Evolutionary conservation across 176 grass and related monocot genomes (phyloP).

Genomic region (Carex scoparia): DNA sequence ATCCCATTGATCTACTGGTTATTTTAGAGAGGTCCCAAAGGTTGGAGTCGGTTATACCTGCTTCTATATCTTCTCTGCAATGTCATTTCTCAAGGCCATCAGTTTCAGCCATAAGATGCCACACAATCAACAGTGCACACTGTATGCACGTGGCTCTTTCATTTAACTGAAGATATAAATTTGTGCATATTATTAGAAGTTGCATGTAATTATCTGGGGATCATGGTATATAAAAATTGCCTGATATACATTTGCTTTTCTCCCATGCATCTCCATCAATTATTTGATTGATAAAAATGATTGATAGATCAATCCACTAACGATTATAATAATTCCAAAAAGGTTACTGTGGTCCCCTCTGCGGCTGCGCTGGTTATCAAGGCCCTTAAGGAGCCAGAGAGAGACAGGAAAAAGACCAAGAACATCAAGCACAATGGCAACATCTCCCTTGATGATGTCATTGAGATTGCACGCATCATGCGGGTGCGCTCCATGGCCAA

Average conservation of each 20-base stretch:
- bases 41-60: too few species aligned
- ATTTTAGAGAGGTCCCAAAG: too few species aligned
- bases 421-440: slow-evolving; percentile 73
- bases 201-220: neutral
- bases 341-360: slow-evolving; percentile 54
- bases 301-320: neutral
- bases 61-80: neutral
- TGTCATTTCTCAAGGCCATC: neutral
- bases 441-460: slow-evolving; percentile 63
- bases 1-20: too few species aligned
- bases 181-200: neutral
- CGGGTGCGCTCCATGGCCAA: slow-evolving; percentile 60
- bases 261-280: neutral
- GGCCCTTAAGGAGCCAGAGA: slow-evolving; percentile 67
- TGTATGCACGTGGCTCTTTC: neutral
- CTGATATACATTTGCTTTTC: neutral
- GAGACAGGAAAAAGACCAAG: slow-evolving; percentile 69
- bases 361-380: slow-evolving; percentile 75
- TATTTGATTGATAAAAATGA: neutral
- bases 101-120: neutral
- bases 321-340: neutral
- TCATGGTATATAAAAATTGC: neutral
- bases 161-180: neutral
- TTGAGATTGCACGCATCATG: slow-evolving; percentile 67
- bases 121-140: neutral